Percentiles rank a stretch among this genome's conserved stretches.
Conservation (phyloP, 495 filamentous ascomycete genomes). For the Parmelia sp. region DNA sequence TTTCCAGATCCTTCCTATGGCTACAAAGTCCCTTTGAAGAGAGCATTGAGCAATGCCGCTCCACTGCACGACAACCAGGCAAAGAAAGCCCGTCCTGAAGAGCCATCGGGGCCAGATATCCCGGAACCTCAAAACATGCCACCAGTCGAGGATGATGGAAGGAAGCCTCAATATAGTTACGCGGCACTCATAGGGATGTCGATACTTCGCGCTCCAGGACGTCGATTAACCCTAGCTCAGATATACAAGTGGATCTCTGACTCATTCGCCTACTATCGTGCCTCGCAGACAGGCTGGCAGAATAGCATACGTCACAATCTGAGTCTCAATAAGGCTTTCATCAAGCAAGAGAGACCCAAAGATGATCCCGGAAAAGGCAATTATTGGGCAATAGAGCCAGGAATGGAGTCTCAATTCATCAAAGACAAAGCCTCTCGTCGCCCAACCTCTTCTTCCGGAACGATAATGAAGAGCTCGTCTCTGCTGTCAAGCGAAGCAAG, state of each 20-base stretch:
- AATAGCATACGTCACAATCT: constrained; percentile 98
- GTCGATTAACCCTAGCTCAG: constrained; percentile 83
- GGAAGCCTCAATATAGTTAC: constrained; percentile 87
- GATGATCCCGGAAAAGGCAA: constrained; percentile 98
- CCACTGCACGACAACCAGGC: constrained; percentile 62
- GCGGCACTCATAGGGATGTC: constrained; percentile 96
- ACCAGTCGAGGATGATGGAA: constrained; percentile 73
- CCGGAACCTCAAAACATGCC: constrained; percentile 75
- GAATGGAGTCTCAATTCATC: constrained; percentile 79
- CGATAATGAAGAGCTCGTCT: constrained; percentile 21
- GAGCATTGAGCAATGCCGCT: constrained; percentile 64
- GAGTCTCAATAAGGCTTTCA: constrained; percentile 95
- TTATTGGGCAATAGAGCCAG: constrained; percentile 91
- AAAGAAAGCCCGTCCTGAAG: constrained; percentile 55
- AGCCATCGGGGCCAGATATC: constrained; percentile 43
- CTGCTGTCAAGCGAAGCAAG: constrained; percentile 23
- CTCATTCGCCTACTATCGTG: constrained; percentile 80
- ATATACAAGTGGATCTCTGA: constrained; percentile 99
- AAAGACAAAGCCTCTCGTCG: constrained; percentile 70
- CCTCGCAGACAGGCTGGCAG: constrained; percentile 85
- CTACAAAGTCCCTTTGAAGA: constrained; percentile 57
- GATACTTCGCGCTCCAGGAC: constrained; percentile 78
- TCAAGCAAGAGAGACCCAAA: constrained; percentile 92
- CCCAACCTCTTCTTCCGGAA: constrained; percentile 36
- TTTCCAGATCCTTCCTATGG: constrained; percentile 52